Evolutionary conservation across 2,329 filamentous ascomycete genomes (phyloP).

Genomic region (Fusarium lateritium): DNA sequence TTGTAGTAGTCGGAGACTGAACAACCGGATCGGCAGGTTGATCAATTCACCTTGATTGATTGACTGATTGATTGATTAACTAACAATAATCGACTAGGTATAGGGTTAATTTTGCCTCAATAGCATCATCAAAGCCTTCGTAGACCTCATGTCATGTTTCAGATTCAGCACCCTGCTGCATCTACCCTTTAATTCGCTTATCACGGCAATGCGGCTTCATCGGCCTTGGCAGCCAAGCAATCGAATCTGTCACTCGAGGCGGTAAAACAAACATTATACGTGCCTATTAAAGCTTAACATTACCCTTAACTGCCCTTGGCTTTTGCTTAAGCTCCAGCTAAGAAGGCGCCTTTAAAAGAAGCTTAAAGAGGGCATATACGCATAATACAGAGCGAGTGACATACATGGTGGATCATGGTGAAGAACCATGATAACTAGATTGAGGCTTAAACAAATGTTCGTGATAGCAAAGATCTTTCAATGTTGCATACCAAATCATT

Average conservation of each 20-base stretch:
- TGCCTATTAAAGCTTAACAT: background rate
- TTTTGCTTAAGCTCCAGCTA: conserved; percentile 10
- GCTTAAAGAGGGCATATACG: background rate
- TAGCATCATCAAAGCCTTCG: no score
- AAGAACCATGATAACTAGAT: background rate
- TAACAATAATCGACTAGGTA: no score
- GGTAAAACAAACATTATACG: background rate
- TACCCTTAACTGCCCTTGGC: background rate
- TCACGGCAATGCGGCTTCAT: conserved; percentile 13
- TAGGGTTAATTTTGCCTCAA: no score
- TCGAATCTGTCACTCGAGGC: background rate
- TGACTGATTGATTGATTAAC: no score
- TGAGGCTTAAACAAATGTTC: background rate
- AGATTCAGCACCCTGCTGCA: conserved; percentile 5
- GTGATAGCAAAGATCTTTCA: no score
- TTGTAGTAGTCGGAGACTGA: conserved; percentile 2
- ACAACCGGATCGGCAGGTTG: conserved; percentile 10
- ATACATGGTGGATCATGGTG: background rate
- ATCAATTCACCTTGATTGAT: no score
- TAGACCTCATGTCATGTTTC: background rate
- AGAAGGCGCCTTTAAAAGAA: background rate
- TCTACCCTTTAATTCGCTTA: conserved; percentile 25
- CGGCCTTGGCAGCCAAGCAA: conserved; percentile 13
- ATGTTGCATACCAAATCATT: background rate
- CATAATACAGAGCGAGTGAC: background rate